A percentile compares a stretch with the other conserved stretches of the same genome.
Conservation (phyloP, 2,329 filamentous ascomycete genomes). For the Triangularia setosa region DNA sequence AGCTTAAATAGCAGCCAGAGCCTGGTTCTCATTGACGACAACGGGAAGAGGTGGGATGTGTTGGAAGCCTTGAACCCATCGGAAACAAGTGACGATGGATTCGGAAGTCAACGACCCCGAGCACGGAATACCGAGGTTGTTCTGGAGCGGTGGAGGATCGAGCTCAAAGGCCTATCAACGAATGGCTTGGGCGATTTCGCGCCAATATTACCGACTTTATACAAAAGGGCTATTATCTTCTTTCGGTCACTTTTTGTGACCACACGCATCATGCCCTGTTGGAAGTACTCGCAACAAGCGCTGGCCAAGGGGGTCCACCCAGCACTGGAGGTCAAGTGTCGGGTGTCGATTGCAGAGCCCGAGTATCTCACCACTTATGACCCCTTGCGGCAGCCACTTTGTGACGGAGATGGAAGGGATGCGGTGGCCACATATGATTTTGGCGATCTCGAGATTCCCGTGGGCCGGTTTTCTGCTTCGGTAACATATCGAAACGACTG, state of each 20-base stretch:
- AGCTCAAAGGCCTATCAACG: constrained; percentile 62
- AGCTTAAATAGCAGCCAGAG: constrained; percentile 79
- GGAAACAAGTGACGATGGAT: constrained; percentile 46
- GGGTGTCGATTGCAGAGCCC: constrained; percentile 63
- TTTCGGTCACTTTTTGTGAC: constrained; percentile 86
- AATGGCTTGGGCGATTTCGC: constrained; percentile 52
- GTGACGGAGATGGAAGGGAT: constrained; percentile 58
- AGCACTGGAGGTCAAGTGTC: constrained; percentile 71
- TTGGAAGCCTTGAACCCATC: constrained; percentile 72
- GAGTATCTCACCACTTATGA: constrained; percentile 55
- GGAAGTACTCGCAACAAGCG: constrained; percentile 73
- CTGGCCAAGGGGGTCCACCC: constrained; percentile 66
- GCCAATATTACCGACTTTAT: constrained; percentile 72
- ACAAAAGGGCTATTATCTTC: constrained; percentile 95
- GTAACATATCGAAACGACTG: constrained; percentile 85
- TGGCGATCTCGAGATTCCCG: constrained; percentile 79
- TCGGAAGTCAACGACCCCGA: constrained; percentile 30
- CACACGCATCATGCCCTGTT: constrained; percentile 77
- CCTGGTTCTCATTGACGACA: constrained; percentile 80
- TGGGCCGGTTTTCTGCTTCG: constrained; percentile 75
- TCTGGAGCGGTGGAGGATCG: constrained; percentile 85
- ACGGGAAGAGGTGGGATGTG: constrained; percentile 91
- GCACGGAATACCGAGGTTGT: constrained; percentile 67
- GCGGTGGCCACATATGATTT: constrained; percentile 75
- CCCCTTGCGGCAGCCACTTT: constrained; percentile 66